Conservation (phyloP, 208 protist genomes). For the Acanthamoeba castellanii region DNA sequence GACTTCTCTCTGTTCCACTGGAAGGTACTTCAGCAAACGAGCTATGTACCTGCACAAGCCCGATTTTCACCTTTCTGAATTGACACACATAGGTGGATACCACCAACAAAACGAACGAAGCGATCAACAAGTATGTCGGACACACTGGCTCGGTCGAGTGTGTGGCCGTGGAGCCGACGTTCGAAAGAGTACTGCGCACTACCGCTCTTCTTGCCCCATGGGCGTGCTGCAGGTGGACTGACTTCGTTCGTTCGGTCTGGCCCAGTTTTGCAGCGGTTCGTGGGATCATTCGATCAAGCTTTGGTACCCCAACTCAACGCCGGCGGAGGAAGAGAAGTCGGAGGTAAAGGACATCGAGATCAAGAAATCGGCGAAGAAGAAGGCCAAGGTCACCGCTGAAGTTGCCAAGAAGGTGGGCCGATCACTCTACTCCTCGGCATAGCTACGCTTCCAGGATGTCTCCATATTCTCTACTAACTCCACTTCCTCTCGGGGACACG, state of each 20-base stretch:
- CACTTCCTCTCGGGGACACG: not conserved
- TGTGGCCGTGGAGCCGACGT: not conserved
- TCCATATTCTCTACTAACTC: no score
- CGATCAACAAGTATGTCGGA: not conserved
- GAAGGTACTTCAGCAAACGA: not conserved
- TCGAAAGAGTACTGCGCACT: not conserved
- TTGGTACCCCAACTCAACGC: slow-evolving; percentile 1
- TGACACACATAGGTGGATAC: not conserved
- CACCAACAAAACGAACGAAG: not conserved
- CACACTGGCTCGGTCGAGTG: slow-evolving; percentile 39
- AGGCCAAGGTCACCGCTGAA: slow-evolving; percentile 7
- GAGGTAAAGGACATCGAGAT: slow-evolving; percentile 10
- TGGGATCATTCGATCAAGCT: slow-evolving; percentile 61
- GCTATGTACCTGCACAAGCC: not conserved
- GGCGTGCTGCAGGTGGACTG: not conserved
- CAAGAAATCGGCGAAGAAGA: slow-evolving; percentile 10
- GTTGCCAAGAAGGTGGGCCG: not conserved
- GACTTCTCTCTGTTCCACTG: slow-evolving; percentile 41
- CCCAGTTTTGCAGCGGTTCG: slow-evolving; percentile 33
- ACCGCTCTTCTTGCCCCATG: not conserved
- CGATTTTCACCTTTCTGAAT: not conserved
- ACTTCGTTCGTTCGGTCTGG: not conserved
- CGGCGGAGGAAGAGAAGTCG: not conserved
- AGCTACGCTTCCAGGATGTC: not conserved
- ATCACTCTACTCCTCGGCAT: not conserved